phyloP scores from a whole-genome alignment of 495 filamentous ascomycete species.

The Lepraria neglecta region DNA sequence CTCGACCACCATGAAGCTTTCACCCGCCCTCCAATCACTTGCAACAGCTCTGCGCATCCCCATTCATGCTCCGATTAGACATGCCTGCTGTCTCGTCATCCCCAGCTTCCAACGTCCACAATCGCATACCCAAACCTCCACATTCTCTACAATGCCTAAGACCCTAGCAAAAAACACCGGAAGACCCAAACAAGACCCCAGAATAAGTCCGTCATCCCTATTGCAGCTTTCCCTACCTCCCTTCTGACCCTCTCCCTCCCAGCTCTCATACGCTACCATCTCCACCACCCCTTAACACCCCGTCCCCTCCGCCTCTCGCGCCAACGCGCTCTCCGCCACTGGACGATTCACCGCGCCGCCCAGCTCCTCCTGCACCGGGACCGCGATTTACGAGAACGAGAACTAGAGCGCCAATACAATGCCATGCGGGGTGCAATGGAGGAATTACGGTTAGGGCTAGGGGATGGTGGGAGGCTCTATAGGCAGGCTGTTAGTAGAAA shows the following conservation, averaged over 20 bases:
- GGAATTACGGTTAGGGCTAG: conserved; percentile 64
- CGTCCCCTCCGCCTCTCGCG: conserved; percentile 81
- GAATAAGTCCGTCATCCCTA: conserved; percentile 43
- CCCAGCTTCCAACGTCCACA: not conserved
- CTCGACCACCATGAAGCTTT: conserved; percentile 30
- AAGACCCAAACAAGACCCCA: conserved; percentile 31
- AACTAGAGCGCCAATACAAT: conserved; percentile 69
- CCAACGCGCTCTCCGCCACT: conserved; percentile 85
- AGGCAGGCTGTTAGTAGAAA: conserved; percentile 79
- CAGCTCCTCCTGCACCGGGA: conserved; percentile 60
- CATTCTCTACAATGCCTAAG: conserved; percentile 40
- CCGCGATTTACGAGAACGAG: conserved; percentile 51
- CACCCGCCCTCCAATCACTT: conserved; percentile 41
- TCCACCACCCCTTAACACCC: conserved; percentile 58
- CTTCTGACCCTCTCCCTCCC: not conserved
- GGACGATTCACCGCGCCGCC: conserved; percentile 98
- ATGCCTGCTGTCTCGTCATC: not conserved
- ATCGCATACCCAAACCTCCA: conserved; percentile 6
- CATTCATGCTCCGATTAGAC: conserved; percentile 11
- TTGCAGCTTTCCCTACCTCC: no score
- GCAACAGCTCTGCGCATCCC: conserved; percentile 39
- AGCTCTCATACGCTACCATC: conserved; percentile 62
- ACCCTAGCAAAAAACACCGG: conserved; percentile 34
- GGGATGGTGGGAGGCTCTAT: conserved; percentile 73
- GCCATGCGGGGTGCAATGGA: conserved; percentile 75